Evolutionary conservation across 148 eudicot genomes (phyloP), one percentile per base, ranked within the genome.

Genomic region (Diospyros lotus): DNA sequence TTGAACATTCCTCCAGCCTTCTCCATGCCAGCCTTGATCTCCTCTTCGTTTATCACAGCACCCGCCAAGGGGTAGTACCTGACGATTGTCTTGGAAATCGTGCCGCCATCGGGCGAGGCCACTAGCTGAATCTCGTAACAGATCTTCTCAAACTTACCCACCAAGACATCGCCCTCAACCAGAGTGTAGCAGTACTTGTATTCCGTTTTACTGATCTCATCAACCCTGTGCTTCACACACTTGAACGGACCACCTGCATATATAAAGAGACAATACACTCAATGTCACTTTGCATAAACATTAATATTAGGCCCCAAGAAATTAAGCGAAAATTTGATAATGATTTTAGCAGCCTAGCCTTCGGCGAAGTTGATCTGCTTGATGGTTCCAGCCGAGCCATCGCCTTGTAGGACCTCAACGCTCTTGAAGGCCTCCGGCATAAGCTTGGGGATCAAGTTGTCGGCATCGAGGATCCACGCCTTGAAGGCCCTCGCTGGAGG

Each of bases 71-170:
- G 40, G 68, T 73, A 4, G n/a, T 28, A 73, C 9, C 18, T 63
- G 59, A 18, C 38, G 12, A 6, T 63, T 59, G 2, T 38, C 58
- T 52, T 62, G 68, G 18, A 38, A 5, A 52, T 63, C 68, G 55
- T 62, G 7, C 76, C 76, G 61, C 75, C 75, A 51, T 51, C 60
- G 8, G 75, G 56, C 4, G 76, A 12, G 9, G 76, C 46, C 3
- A 15, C 7, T 17, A 73, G 40, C 15, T 48, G 62, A 38, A 64
- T 0, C 66, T 73, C 68, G n/a, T 12, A 48, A 13, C 10, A 54
- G 66, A 63, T 63, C 15, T 58, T 48, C 3, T 73, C 76, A 6
- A 62, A n/a, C 14, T 39, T 5, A 11, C 59, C 68, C 76, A 62
- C 7, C 43, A 73, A 64, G 1, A 42, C 41, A 15, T 62, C 76